These are phyloP conservation scores for Fremontodendron californicum DNA, from an alignment of 345 rosid genomes.

Conservation along the genomic window DNA sequence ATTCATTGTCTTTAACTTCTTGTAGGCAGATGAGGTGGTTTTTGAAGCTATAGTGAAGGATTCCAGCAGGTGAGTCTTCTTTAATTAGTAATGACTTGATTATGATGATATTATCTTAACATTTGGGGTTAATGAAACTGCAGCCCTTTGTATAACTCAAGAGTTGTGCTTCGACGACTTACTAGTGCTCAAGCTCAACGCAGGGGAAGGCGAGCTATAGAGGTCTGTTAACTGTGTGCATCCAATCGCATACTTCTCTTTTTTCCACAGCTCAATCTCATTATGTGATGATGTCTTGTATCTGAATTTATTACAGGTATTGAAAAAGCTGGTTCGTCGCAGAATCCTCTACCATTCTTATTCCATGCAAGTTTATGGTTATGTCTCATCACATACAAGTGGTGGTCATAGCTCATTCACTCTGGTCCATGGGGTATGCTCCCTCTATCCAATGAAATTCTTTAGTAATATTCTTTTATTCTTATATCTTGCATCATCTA, in stretches of 20 bases:
- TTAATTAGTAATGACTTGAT: conserved; percentile 7
- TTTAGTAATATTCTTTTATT: background rate
- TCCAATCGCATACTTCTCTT: background rate
- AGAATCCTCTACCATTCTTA: conserved; percentile 85
- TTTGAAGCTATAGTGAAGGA: conserved; percentile 79
- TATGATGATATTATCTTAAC: conserved; percentile 17
- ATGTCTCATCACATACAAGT: conserved; percentile 38
- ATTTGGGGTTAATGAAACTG: conserved; percentile 32
- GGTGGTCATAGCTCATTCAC: conserved; percentile 52
- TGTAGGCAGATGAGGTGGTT: conserved; percentile 79
- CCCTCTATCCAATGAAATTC: conserved; percentile 4
- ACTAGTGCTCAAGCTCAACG: conserved; percentile 71
- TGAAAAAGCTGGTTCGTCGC: conserved; percentile 75
- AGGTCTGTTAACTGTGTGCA: conserved; percentile 41
- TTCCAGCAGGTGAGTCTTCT: conserved; percentile 51
- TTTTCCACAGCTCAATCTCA: background rate
- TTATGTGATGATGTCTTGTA: conserved; percentile 10
- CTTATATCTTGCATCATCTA: background rate
- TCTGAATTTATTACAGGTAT: conserved; percentile 47
- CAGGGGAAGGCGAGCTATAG: conserved; percentile 83
- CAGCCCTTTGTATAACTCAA: conserved; percentile 78
- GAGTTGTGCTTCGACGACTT: conserved; percentile 76
- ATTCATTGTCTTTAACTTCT: conserved; percentile 5
- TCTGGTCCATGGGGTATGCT: conserved; percentile 76
- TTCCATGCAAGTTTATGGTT: conserved; percentile 95